Evolutionary conservation across 2,329 filamentous ascomycete genomes (phyloP), one percentile per base, ranked within the genome.

Genomic region (Colletotrichum coccodes): DNA sequence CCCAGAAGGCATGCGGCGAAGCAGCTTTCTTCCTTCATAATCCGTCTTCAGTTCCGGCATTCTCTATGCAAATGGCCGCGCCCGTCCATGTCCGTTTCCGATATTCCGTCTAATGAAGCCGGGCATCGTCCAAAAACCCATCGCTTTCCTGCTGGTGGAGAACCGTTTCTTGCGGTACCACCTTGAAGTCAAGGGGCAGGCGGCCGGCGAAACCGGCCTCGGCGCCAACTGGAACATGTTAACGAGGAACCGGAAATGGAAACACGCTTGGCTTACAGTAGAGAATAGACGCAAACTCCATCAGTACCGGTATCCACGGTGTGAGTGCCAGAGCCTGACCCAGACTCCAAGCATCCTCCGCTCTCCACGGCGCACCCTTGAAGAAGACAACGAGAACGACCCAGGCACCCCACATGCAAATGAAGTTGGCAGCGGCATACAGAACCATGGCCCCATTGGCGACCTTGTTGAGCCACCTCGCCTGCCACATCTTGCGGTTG

Each of bases 361-460:
- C 6, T 12, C 38, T 42, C 34, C 30, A 44, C 9, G 56, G 34
- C 12, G 54, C 44, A 8, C 60, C 40, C 21, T 21, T 38, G 42
- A 60, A 56, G 44, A 59, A 70, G 26, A 34, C 26, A 3, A 60
- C 34, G 16, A 69, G 60, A 3, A 50, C 36, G n/a, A 56, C 30
- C 60, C 28, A 69, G 21, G 46, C 60, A n/a, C 49, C 69, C 69
- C 60, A 71, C 56, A 69, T 56, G 3, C 60, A 60, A 14, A 71
- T 42, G 56, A 65, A 68, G 38, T 69, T 69, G 3, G 26, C 28
- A 36, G 12, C 50, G 3, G 64, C 69, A 23, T 65, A 71, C 12
- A 61, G 21, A 14, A 49, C 21, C 42, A 56, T 26, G 12, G 52
- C 56, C 8, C 49, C 23, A 5, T 44, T 44, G 26, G 60, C 54